These are phyloP conservation scores for Heterobasidion annosum DNA, from an alignment of 1,284 basidiomycete genomes.

Conservation along the genomic window DNA sequence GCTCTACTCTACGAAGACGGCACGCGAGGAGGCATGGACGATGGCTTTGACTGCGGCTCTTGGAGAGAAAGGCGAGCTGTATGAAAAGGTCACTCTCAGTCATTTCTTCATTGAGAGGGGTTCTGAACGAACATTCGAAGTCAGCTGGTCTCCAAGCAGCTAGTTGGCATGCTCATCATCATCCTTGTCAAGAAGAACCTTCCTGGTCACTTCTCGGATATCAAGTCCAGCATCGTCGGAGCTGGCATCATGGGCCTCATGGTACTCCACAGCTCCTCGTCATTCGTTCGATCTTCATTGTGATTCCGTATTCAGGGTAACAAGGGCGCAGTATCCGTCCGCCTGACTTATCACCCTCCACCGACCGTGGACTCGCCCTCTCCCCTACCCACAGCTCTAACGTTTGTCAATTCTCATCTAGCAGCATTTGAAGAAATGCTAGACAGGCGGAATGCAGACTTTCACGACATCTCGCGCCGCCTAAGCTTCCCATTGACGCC, in stretches of 20 bases:
- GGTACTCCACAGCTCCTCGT: conserved; percentile 26
- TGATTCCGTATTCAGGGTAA: conserved; percentile 37
- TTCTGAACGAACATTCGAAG: not conserved
- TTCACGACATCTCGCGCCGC: conserved; percentile 50
- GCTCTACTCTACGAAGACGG: conserved; percentile 50
- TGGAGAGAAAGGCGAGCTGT: conserved; percentile 53
- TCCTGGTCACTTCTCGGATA: conserved; percentile 37
- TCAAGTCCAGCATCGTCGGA: conserved; percentile 43
- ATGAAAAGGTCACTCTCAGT: conserved; percentile 45
- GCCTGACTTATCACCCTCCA: conserved; percentile 44
- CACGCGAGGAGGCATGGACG: conserved; percentile 62
- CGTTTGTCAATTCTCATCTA: conserved; percentile 70
- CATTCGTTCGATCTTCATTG: not conserved
- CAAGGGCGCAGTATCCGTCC: conserved; percentile 62
- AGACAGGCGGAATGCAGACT: conserved; percentile 62
- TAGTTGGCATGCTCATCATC: conserved; percentile 69
- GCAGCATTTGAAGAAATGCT: conserved; percentile 75
- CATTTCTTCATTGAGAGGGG: too few species aligned
- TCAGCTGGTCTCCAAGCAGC: conserved; percentile 63
- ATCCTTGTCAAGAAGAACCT: conserved; percentile 51
- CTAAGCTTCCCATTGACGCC: conserved; percentile 25
- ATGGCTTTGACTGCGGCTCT: conserved; percentile 53
- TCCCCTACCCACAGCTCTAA: conserved; percentile 38
- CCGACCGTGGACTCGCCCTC: conserved; percentile 6
- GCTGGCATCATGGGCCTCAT: conserved; percentile 72